A percentile compares a stretch with the other conserved stretches of the same genome.
Evolutionary conservation across 257 asterid genomes (phyloP).

Genomic region (Mitragyna speciosa): DNA sequence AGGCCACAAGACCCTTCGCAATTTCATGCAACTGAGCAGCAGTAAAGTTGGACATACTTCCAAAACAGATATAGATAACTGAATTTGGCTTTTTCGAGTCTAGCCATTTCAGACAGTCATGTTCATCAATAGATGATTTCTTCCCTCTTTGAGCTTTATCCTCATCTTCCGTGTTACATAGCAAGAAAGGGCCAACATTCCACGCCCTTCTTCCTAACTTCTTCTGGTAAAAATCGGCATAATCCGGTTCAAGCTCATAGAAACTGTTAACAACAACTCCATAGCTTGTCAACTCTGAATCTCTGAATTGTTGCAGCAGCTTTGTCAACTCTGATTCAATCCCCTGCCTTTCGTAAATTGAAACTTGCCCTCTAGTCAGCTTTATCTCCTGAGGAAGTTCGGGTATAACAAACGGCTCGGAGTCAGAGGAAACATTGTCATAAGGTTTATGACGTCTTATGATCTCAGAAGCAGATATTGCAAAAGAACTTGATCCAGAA

Average conservation of each 20-base stretch:
- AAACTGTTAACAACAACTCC: constrained; percentile 46
- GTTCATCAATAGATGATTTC: constrained; percentile 40
- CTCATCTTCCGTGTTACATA: constrained; percentile 16
- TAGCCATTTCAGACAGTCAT: constrained; percentile 63
- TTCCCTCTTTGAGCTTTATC: constrained; percentile 34
- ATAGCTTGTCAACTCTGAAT: constrained; percentile 26
- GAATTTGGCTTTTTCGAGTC: constrained; percentile 47
- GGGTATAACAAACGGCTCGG: too few relatives aligned
- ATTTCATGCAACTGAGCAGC: constrained; percentile 57
- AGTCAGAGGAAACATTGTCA: too few relatives aligned
- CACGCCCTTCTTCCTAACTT: constrained; percentile 42
- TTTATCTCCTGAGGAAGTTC: too few relatives aligned
- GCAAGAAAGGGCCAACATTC: constrained; percentile 44
- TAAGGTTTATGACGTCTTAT: too few relatives aligned
- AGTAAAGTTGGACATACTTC: constrained; percentile 45
- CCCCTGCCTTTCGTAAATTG: too few relatives aligned
- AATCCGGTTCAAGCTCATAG: constrained; percentile 52
- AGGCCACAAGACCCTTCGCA: constrained; percentile 59
- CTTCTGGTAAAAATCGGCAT: constrained; percentile 31
- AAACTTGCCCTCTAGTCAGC: too few relatives aligned
- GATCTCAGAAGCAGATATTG: too few relatives aligned
- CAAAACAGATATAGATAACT: constrained; percentile 57
- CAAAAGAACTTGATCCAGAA: too few relatives aligned
- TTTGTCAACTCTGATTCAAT: too few relatives aligned
- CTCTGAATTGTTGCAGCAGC: not conserved